These are phyloP conservation scores for Trichosporon coremiiforme DNA, from an alignment of 1,284 basidiomycete genomes.

Conservation along the genomic window DNA sequence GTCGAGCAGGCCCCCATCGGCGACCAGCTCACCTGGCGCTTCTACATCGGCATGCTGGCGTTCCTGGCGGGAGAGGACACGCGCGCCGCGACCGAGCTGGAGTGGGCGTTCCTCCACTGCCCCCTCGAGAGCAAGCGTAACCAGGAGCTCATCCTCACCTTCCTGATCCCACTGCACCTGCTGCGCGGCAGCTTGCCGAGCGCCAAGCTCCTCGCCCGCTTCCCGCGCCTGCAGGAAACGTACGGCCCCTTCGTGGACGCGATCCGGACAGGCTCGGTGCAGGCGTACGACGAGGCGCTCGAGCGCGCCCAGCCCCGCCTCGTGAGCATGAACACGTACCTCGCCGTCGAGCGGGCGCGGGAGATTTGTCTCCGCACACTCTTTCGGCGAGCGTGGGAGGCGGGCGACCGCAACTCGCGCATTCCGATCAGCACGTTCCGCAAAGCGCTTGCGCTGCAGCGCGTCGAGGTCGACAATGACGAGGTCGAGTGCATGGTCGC, in stretches of 20 bases:
- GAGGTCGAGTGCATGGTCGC: constrained; percentile 94
- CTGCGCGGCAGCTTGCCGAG: constrained; percentile 82
- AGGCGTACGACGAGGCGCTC: constrained; percentile 76
- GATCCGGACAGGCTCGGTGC: constrained; percentile 74
- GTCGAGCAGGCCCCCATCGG: constrained; percentile 74
- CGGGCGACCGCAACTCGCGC: constrained; percentile 68
- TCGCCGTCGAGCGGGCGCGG: constrained; percentile 82
- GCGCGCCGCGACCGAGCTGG: constrained; percentile 81
- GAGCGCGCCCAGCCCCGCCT: constrained; percentile 68
- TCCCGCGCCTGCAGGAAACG: constrained; percentile 71
- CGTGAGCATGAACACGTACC: constrained; percentile 78
- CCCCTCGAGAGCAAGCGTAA: constrained; percentile 68
- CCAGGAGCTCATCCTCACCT: constrained; percentile 87
- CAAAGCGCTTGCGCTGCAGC: constrained; percentile 67
- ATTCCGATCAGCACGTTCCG: constrained; percentile 78
- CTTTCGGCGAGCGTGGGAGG: constrained; percentile 86
- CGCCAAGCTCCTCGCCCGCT: constrained; percentile 65
- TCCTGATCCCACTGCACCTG: constrained; percentile 84
- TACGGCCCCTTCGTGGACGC: constrained; percentile 80
- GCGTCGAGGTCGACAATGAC: constrained; percentile 61
- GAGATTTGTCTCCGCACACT: constrained; percentile 82
- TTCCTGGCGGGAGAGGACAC: constrained; percentile 90
- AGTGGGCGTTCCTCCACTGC: constrained; percentile 78
- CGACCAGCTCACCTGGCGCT: constrained; percentile 88
- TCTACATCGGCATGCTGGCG: constrained; percentile 90